phyloP scores from a whole-genome alignment of 768 basidiomycete genomes.

The Lentinus tigrinus region DNA sequence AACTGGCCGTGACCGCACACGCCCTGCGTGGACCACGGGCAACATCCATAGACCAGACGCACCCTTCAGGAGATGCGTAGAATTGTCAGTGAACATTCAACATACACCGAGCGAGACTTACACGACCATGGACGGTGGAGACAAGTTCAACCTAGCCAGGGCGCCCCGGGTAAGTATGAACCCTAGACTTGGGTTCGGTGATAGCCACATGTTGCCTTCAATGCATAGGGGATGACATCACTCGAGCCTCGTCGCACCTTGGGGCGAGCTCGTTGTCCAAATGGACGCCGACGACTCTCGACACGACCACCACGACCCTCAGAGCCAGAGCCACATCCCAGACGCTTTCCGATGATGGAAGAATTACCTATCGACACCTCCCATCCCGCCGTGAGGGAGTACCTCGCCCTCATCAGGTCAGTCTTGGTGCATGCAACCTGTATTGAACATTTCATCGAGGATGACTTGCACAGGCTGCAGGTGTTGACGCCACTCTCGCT shows the following conservation, averaged over 20 bases:
- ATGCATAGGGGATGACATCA: neutral
- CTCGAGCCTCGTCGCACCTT: neutral
- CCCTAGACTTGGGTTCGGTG: neutral
- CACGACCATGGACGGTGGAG: too few relatives aligned
- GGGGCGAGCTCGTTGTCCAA: neutral
- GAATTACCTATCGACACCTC: conserved; percentile 38
- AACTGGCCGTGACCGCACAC: too few relatives aligned
- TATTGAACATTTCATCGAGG: neutral
- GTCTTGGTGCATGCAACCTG: conserved; percentile 3
- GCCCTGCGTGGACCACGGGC: too few relatives aligned
- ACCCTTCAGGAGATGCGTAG: too few relatives aligned
- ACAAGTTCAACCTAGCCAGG: too few relatives aligned
- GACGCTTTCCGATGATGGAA: conserved; percentile 42
- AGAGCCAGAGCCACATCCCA: neutral
- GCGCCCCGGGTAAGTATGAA: neutral
- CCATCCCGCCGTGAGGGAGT: conserved; percentile 63
- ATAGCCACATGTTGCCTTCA: neutral
- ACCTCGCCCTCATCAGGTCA: conserved; percentile 61
- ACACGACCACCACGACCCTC: neutral
- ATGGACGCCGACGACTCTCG: neutral
- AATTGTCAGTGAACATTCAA: too few relatives aligned
- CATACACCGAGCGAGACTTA: too few relatives aligned
- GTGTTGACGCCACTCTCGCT: conserved; percentile 85
- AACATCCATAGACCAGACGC: too few relatives aligned
- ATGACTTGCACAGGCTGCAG: conserved; percentile 53